Percentiles rank a stretch among this genome's conserved stretches.
Conservation (phyloP, 371 early-diverging fungal species). For the Funneliformis caledonium region DNA sequence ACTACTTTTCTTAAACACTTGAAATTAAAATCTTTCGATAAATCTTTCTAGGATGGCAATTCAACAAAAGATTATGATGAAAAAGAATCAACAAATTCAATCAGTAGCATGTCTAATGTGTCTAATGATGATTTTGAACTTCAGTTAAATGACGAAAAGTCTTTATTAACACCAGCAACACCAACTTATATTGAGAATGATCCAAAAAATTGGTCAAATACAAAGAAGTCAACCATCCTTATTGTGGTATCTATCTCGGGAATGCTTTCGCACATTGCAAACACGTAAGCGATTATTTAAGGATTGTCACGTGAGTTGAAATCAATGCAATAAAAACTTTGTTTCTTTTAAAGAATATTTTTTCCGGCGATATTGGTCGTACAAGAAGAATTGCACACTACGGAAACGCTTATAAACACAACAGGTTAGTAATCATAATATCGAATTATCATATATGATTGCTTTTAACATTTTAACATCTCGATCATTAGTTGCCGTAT, state of each 20-base stretch:
- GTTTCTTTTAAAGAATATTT: constrained; percentile 11
- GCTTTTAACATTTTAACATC: background rate
- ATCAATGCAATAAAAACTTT: background rate
- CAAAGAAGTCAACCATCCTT: background rate
- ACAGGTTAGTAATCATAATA: background rate
- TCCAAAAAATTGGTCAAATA: constrained; percentile 29
- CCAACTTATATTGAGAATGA: background rate
- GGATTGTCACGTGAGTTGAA: too few relatives aligned
- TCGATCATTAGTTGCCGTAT: background rate
- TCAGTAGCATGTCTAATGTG: background rate
- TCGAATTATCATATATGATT: background rate
- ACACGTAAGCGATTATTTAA: constrained; percentile 10
- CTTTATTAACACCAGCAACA: background rate
- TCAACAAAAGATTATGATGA: background rate
- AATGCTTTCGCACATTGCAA: constrained; percentile 18
- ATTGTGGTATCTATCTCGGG: background rate
- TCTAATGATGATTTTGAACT: background rate
- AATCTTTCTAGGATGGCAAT: background rate
- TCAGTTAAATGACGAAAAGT: background rate
- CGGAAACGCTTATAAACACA: background rate
- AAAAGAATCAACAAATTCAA: background rate
- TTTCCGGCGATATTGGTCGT: background rate
- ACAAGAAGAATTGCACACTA: background rate
- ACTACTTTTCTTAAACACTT: too few relatives aligned
- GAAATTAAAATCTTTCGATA: too few relatives aligned